These are phyloP conservation scores for Tagetes patula DNA, from an alignment of 129 eudicot species.

Conservation along the genomic window DNA sequence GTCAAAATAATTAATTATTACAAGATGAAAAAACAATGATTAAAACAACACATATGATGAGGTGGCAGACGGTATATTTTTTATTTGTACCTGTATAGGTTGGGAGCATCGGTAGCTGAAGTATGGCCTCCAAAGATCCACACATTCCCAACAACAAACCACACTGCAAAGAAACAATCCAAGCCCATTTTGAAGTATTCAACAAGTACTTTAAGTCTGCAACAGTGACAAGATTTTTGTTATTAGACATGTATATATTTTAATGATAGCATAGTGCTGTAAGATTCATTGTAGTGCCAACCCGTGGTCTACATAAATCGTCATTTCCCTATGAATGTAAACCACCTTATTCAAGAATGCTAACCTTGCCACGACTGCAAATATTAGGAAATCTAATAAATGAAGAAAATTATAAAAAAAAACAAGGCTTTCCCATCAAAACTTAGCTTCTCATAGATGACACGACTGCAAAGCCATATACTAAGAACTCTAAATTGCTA, in stretches of 20 bases:
- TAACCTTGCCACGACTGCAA: background rate
- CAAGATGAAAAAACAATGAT: conserved; percentile 8
- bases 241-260: background rate
- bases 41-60: background rate
- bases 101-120: conserved; percentile 77
- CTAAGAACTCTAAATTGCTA: background rate
- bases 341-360: background rate
- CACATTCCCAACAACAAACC: conserved; percentile 97
- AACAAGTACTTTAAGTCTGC: conserved; percentile 68
- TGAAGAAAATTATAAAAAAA: background rate
- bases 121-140: conserved; percentile 98
- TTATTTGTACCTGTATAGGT: conserved; percentile 67
- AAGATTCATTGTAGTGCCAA: background rate
- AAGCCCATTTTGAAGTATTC: conserved; percentile 93
- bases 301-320: background rate
- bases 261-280: background rate
- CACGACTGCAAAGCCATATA: background rate
- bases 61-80: background rate
- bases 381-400: background rate
- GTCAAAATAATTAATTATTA: conserved; percentile 19
- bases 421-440: background rate
- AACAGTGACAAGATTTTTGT: conserved; percentile 11
- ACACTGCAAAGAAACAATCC: conserved; percentile 96
- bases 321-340: background rate
- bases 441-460: background rate